Base-by-base conservation (phyloP, 1,284 basidiomycete species). In the Anthracocystis walkeri region DNA sequence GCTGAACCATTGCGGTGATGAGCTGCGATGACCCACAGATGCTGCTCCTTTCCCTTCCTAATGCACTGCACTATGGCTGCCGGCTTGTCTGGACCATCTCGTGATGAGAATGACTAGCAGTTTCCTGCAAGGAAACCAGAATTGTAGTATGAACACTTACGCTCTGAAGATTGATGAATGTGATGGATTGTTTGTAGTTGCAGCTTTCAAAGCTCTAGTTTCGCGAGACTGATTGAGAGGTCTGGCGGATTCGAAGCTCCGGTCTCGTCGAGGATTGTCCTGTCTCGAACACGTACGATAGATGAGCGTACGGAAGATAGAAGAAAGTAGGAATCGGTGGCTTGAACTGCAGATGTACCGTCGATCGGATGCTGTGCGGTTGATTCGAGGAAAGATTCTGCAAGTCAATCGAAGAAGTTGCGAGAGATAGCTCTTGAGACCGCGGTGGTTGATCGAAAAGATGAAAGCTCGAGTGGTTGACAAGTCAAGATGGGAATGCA, bases 321-420 rank as follows among this genome's bases (percentile, higher is more conserved):
- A 4, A 29, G 10, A 12, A 18, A 3, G 48, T 27, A 31, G 20
- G 48, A n/a, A 31, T 46, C 10, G 20, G 42, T 45, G 42, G 23
- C 27, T 27, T 12, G 11, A 27, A 16, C 14, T 14, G 29, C 12
- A 18, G 23, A 5, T 27, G 3, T 31, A 27, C 48, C 27, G 20
- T 20, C 29, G 6, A 49, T 49, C 48, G n/a, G 48, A 49, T 31
- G 48, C 48, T 27, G 12, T 49, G 48, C 27, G 29, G 48, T n/a
- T 29, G 48, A 49, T n/a, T 31, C 29, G 48, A 48, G 25, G n/a
- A 27, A 25, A 27, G 16, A 29, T 31, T 20, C 18, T 20, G 48
- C 7, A 27, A 29, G 46, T 29, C 25, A 48, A 18, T 18, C 46
- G 27, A n/a, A 18, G 18, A 31, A 7, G 23, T 48, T 31, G 27